Base-by-base conservation (phyloP, 768 basidiomycete species). In the Epithele typhae region DNA sequence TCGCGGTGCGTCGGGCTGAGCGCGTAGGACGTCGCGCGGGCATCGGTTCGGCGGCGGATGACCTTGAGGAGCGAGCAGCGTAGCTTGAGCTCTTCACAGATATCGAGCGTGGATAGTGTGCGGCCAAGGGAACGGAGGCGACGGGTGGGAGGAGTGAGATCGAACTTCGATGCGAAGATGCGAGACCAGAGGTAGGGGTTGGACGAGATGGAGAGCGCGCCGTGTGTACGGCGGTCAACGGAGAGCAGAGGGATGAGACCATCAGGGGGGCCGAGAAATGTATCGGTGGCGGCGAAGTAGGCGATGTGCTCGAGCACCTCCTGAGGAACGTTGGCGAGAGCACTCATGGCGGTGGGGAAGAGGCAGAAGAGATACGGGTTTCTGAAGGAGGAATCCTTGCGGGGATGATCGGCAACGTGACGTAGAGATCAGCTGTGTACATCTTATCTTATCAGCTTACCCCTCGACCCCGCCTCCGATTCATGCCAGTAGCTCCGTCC, bases 251-350 rank as follows among this genome's bases (percentile, higher is more conserved):
- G 68, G n/a, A 74, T 43, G 24, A 91, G 66, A 25, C 68, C 69
- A 1, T 76, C 68, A 14, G 84, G 85, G 7, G 87, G 84, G 15
- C 86, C 84, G 34, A 81, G 67, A 40, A 75, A 65, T 48, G 46
- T 54, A 4, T 73, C 59, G 3, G 79, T 79, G 7, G 75, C 79
- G 33, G 78, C 65, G 55, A 79, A 81, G 59, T 76, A 82, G 1
- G 87, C 87, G 55, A 94, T 82, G 41, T 81, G 80, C 59, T 92
- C 84, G 37, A 93, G 73, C 32, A 92, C 74, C 64, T 92, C 91
- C 49, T 77, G 77, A 12, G 90, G 90, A 36, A 92, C 65, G 5
- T 66, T 43, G 9, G 48, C 52, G 34, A 62, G 52, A 35, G 46
- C 40, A 15, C 51, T 17, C 44, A 43, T 49, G 22, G 47, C 25